Conservation (phyloP, 2,329 filamentous ascomycete genomes). For the Botrytis deweyae region DNA sequence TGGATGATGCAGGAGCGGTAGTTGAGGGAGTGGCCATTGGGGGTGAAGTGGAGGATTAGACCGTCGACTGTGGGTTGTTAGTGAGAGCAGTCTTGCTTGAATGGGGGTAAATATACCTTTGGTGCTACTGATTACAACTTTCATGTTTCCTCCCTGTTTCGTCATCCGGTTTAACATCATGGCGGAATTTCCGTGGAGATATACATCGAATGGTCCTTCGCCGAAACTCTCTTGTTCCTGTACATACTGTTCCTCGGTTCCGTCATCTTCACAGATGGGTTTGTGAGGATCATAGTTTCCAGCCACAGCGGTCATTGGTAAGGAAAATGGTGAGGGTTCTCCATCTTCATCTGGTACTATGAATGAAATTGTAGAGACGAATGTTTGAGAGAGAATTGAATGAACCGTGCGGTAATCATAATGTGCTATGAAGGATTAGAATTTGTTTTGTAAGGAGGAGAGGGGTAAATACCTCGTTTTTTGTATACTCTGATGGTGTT, state of each 20-base stretch:
- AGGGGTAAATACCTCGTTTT: neutral
- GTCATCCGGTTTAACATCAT: slow-evolving; percentile 20
- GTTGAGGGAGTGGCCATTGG: slow-evolving; percentile 81
- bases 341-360: slow-evolving; percentile 5
- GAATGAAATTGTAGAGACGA: slow-evolving; percentile 46
- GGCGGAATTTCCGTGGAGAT: slow-evolving; percentile 23
- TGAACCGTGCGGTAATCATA: slow-evolving; percentile 3
- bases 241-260: neutral
- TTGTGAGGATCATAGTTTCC: slow-evolving; percentile 5
- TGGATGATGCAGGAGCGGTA: slow-evolving; percentile 73
- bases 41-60: slow-evolving; percentile 72
- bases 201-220: slow-evolving; percentile 18
- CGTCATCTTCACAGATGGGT: slow-evolving; percentile 20
- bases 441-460: too few relatives aligned
- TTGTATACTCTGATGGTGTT: slow-evolving; percentile 14
- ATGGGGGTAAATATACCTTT: neutral
- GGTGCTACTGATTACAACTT: neutral
- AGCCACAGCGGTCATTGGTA: neutral
- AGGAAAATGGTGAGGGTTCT: neutral
- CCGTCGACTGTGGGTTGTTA: slow-evolving; percentile 56
- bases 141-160: neutral
- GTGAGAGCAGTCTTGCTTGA: neutral
- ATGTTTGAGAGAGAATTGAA: slow-evolving; percentile 35
- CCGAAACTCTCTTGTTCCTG: neutral
- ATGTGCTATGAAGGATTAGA: neutral